phyloP scores from a whole-genome alignment of 805 yeast species.

The Wickerhamiella galacta region DNA sequence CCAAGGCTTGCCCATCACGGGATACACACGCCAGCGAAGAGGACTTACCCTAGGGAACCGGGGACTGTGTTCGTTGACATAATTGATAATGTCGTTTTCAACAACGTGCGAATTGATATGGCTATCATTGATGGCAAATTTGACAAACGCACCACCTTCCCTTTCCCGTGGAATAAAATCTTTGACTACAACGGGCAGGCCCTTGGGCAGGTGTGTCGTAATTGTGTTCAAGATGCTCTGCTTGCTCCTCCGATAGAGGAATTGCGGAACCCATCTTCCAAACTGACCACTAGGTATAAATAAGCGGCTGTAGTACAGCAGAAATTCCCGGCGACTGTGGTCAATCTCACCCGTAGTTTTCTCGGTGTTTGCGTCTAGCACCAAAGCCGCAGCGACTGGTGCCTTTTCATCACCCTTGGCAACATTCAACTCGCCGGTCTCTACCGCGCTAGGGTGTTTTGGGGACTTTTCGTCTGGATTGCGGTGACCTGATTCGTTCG shows the following conservation, averaged over 20 bases:
- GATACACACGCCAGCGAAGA: conserved; percentile 36
- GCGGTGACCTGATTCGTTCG: too few relatives aligned
- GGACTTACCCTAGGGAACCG: conserved; percentile 26
- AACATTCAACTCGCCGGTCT: too few relatives aligned
- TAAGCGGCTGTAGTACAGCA: conserved; percentile 5
- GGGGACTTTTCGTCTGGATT: too few relatives aligned
- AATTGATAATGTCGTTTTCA: not conserved
- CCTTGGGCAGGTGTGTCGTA: conserved; percentile 13
- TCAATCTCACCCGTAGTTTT: conserved; percentile 6
- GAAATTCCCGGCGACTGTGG: conserved; percentile 1
- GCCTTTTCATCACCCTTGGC: too few relatives aligned
- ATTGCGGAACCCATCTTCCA: conserved; percentile 2
- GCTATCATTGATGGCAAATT: conserved; percentile 43
- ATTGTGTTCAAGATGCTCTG: not conserved
- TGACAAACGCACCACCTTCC: conserved; percentile 92
- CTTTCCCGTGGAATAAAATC: conserved; percentile 54
- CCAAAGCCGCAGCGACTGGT: too few relatives aligned
- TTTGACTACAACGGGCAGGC: conserved; percentile 27
- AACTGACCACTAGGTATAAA: conserved; percentile 5
- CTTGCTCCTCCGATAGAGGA: conserved; percentile 1
- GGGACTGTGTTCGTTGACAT: not conserved
- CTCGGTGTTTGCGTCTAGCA: too few relatives aligned
- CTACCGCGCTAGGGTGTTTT: too few relatives aligned
- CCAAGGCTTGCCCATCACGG: conserved; percentile 91
- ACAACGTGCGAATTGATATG: conserved; percentile 9